Base-by-base conservation (phyloP, 164 flowering plant genomes). In the Vitis rupestris region DNA sequence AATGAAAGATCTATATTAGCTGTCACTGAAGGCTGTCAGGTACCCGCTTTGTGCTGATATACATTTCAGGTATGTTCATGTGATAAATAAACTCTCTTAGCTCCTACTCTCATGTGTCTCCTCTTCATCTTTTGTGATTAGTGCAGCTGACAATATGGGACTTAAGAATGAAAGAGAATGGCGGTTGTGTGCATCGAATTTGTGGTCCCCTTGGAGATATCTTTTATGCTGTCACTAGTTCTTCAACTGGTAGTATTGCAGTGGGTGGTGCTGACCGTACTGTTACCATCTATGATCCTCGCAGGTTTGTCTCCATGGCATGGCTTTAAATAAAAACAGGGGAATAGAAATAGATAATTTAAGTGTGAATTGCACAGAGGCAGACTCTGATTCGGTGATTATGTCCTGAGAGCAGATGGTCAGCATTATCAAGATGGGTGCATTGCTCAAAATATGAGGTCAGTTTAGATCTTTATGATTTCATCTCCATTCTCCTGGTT, bases 371-470 rank as follows among this genome's bases (percentile, higher is more conserved):
- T 62, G 47, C 16, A 16, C 54, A 56, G 4, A 14, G 44, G 14
- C 37, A 56, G 66, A 58, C 47, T 37, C 69, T 71, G 56, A 64
- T 37, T 8, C 75, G 27, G 47, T 13, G 52, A 69, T 67, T 52
- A 12, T 27, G 12, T 54, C 61, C 77, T 70, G 64, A 12, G 10
- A 75, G 64, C 84, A 92, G 97, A 81, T 92, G 95, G 97, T 64
- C 93, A 63, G 84, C 97, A 52, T 14, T 88, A 70, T 85, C 92
- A 78, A 84, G 95, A 72, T 88, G 92, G 90, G 82, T 79, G 59
- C 83, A 88, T 66, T 92, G 97, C 78, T 88, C 97, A 59, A 92
- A 92, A 73, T 92, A 92, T 78, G 97, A 91, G 91, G 97, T 87
- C 57, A 61, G 81, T 75, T 64, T 50, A n/a, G 29, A 10, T 65